phyloP scores from a whole-genome alignment of 2,329 filamentous ascomycete species.

The Xylaria sp. region DNA sequence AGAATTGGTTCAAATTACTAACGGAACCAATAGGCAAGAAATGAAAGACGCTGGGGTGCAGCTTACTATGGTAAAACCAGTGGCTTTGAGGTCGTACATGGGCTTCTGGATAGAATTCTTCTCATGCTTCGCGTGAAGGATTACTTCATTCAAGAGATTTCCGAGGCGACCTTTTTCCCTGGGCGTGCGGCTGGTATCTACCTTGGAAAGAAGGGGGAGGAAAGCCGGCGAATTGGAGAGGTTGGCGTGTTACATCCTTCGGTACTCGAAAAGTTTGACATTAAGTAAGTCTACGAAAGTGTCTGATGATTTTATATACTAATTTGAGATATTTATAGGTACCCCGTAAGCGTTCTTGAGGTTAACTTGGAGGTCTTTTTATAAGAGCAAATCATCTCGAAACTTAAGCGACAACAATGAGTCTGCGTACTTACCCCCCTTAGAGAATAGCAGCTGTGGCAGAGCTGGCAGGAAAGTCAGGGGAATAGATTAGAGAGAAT shows the following conservation, averaged over 20 bases:
- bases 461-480: neutral
- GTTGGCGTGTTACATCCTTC: slow-evolving; percentile 94
- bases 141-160: slow-evolving; percentile 94
- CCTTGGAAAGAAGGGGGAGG: slow-evolving; percentile 66
- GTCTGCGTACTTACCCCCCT: neutral
- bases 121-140: slow-evolving; percentile 83
- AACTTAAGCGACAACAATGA: neutral
- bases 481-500: neutral
- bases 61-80: slow-evolving; percentile 93
- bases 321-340: slow-evolving; percentile 13
- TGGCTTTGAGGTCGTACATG: slow-evolving; percentile 95
- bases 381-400: slow-evolving; percentile 54
- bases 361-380: slow-evolving; percentile 94
- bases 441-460: neutral
- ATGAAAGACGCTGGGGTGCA: slow-evolving; percentile 95
- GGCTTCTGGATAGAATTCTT: slow-evolving; percentile 88
- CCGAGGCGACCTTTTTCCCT: slow-evolving; percentile 89
- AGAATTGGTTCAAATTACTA: neutral
- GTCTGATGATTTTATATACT: neutral
- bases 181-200: slow-evolving; percentile 88
- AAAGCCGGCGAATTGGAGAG: slow-evolving; percentile 79
- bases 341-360: slow-evolving; percentile 89
- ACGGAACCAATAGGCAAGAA: slow-evolving; percentile 69
- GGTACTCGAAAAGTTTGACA: slow-evolving; percentile 75
- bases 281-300: slow-evolving; percentile 50